Evolutionary conservation across 306 rosid species (phyloP), one percentile per base, ranked within the genome.

Genomic region (Vachellia collinsii): DNA sequence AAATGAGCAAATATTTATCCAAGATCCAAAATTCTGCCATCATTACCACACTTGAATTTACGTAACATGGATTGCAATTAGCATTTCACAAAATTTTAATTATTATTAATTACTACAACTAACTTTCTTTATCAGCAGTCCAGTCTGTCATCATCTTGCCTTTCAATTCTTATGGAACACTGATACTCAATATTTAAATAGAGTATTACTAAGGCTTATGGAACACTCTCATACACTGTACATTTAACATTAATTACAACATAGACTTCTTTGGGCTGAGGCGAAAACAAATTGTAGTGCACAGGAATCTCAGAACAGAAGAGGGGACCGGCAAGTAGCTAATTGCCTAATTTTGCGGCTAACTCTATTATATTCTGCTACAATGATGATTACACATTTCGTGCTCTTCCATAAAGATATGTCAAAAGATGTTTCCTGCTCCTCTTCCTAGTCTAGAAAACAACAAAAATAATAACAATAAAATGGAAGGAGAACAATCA

Each of bases 401-500:
- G 68, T 76, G 85, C 82, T 83, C 79, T 85, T 72, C 86, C 82
- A 77, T 86, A 74, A 56, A 78, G 79, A 82, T 80, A 29, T 64
- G 89, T 87, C 88, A 85, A 68, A 68, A 89, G 90, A 83, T 72
- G 85, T 83, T 88, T 71, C 83, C 82, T 74, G 85, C 82, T 81
- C 76, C 72, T 42, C 73, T 19, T 86, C 74, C 75, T 69, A 69
- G 66, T 48, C 83, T 78, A 77, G 4, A 69, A 77, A 76, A 67
- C 74, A 82, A 87, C 1, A 6, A 48, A 9, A 59, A 22, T 59
- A 59, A 53, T 2, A 59, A 82, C 14, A 46, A 42, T 1, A 54
- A 42, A 20, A 43, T 69, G 38, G 42, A 72, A 72, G 41, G 37
- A 80, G 12, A 64, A n/a, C 4, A 78, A 42, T 20, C 11, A 11